phyloP scores from a whole-genome alignment of 495 filamentous ascomycete genomes.

The Amniculicola lignicola region DNA sequence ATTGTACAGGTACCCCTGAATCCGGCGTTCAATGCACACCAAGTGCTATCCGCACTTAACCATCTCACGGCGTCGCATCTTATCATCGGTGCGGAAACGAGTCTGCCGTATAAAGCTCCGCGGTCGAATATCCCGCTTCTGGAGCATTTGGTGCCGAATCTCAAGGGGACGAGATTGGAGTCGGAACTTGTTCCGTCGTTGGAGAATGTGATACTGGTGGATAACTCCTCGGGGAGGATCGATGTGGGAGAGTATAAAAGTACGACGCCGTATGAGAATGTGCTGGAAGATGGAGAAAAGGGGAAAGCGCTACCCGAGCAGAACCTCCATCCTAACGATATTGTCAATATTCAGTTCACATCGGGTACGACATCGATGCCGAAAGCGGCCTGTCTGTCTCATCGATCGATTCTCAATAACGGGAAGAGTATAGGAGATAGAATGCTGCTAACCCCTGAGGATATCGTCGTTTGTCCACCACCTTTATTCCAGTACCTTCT shows the following conservation, averaged over 20 bases:
- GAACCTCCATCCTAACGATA: slow-evolving; percentile 62
- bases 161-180: slow-evolving; percentile 52
- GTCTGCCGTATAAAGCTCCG: slow-evolving; percentile 75
- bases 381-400: slow-evolving; percentile 87
- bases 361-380: slow-evolving; percentile 86
- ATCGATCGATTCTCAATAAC: slow-evolving; percentile 86
- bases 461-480: slow-evolving; percentile 81
- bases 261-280: slow-evolving; percentile 55
- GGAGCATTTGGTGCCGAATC: slow-evolving; percentile 59
- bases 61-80: slow-evolving; percentile 75
- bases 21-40: slow-evolving; percentile 77
- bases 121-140: slow-evolving; percentile 73
- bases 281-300: slow-evolving; percentile 49
- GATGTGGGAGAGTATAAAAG: slow-evolving; percentile 47
- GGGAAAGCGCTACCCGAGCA: slow-evolving; percentile 40
- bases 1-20: slow-evolving; percentile 72
- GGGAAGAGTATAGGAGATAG: slow-evolving; percentile 75
- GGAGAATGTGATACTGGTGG: slow-evolving; percentile 66
- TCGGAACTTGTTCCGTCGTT: slow-evolving; percentile 68
- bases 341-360: slow-evolving; percentile 95
- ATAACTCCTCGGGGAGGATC: slow-evolving; percentile 70
- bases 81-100: slow-evolving; percentile 80
- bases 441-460: slow-evolving; percentile 70
- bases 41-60: slow-evolving; percentile 72
- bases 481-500: slow-evolving; percentile 68